Conservation (phyloP, 2,329 filamentous ascomycete genomes). For the Cladophialophora carrionii region DNA sequence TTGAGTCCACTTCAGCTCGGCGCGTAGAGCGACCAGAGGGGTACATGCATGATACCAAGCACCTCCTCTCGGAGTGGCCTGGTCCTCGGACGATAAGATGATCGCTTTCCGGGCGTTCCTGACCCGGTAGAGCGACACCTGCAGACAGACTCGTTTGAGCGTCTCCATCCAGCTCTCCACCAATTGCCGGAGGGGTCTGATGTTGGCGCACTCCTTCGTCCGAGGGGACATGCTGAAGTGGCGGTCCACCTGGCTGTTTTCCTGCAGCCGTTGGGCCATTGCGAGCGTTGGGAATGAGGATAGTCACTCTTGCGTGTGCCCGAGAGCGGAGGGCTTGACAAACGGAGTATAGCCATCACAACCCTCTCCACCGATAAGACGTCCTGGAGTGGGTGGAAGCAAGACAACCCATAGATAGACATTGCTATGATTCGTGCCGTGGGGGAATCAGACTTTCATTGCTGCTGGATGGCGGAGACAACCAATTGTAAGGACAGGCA, state of each 20-base stretch:
- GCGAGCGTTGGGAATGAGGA: not conserved
- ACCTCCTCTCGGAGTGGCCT: not conserved
- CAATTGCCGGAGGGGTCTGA: not conserved
- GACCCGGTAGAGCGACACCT: not conserved
- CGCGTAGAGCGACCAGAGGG: not conserved
- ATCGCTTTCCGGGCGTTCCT: not conserved
- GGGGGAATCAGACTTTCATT: not conserved
- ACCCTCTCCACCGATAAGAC: not conserved
- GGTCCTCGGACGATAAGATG: slow-evolving; percentile 1
- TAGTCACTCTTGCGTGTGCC: not conserved
- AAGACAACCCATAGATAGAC: not conserved
- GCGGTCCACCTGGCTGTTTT: not conserved
- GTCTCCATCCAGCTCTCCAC: not conserved
- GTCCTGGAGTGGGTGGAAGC: not conserved
- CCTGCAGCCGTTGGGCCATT: not conserved
- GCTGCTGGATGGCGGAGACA: not conserved
- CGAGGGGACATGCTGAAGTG: not conserved
- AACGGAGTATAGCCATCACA: not conserved
- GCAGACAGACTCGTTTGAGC: not conserved
- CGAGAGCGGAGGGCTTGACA: not conserved
- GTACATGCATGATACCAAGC: slow-evolving; percentile 2
- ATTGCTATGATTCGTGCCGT: not conserved
- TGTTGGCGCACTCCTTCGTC: not conserved
- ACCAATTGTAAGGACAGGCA: not conserved
- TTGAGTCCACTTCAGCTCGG: not conserved